These are phyloP conservation scores for Pseudogymnoascus sp. DNA, from an alignment of 2,329 filamentous ascomycete genomes.

Conservation along the genomic window DNA sequence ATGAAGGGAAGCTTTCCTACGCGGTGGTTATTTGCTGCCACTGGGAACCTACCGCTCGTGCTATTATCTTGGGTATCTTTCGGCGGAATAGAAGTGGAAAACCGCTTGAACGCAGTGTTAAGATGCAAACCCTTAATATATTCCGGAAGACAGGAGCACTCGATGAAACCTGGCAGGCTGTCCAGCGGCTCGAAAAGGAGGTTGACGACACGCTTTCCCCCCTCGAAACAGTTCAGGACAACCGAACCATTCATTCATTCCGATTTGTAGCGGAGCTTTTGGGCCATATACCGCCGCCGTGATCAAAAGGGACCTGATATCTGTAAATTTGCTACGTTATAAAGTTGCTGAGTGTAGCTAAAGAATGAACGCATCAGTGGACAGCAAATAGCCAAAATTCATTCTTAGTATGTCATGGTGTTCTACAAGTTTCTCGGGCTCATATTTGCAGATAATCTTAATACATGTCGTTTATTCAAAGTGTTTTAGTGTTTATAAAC, in stretches of 20 bases:
- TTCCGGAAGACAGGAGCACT: not conserved
- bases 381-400: no score
- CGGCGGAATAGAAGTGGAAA: not conserved
- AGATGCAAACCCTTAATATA: not conserved
- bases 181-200: not conserved
- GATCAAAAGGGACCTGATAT: not conserved
- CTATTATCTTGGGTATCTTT: not conserved
- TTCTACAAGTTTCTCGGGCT: no score
- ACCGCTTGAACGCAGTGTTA: not conserved
- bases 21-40: not conserved
- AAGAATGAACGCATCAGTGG: no score
- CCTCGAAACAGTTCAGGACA: not conserved
- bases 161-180: not conserved
- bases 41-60: not conserved
- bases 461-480: no score
- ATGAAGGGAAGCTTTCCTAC: slow-evolving; percentile 12
- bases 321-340: no score
- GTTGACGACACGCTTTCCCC: not conserved
- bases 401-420: no score
- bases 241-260: not conserved
- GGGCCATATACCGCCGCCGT: not conserved
- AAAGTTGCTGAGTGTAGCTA: no score
- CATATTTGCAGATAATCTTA: no score
- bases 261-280: not conserved
- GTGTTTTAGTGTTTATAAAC: not conserved